These are phyloP conservation scores for Pelargonium fulgidum DNA, from an alignment of 441 rosid species.

Conservation along the genomic window DNA sequence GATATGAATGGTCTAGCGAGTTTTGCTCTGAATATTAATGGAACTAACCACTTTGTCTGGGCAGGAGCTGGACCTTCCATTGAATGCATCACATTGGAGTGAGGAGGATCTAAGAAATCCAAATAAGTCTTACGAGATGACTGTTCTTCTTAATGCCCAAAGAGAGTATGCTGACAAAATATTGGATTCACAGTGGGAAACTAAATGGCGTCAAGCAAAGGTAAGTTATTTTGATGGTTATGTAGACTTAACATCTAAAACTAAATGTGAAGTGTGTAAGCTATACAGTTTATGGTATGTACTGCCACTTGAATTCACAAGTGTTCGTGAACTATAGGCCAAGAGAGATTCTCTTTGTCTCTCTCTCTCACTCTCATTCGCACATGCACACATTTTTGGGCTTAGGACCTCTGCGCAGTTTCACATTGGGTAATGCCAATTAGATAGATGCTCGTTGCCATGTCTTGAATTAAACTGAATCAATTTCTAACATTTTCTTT, in stretches of 20 bases:
- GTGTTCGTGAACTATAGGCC: too few relatives aligned
- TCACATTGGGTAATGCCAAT: too few relatives aligned
- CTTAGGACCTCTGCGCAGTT: too few relatives aligned
- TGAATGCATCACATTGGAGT: constrained; percentile 73
- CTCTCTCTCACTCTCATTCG: too few relatives aligned
- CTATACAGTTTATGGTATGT: not conserved
- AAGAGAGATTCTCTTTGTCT: too few relatives aligned
- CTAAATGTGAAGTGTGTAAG: not conserved
- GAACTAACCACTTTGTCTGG: constrained; percentile 24
- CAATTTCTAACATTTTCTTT: too few relatives aligned
- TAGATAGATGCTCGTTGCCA: too few relatives aligned
- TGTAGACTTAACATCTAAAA: too few relatives aligned
- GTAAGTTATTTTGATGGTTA: constrained; percentile 21
- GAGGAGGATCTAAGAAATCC: constrained; percentile 82
- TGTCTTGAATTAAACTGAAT: too few relatives aligned
- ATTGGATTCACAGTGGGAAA: constrained; percentile 82
- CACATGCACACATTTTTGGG: too few relatives aligned
- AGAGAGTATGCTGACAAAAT: constrained; percentile 78
- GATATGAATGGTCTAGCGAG: not conserved
- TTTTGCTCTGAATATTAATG: constrained; percentile 7
- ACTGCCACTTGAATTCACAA: too few relatives aligned
- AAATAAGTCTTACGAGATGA: constrained; percentile 69
- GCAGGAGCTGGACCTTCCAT: constrained; percentile 77
- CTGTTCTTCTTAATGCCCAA: constrained; percentile 83
- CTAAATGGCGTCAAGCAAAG: constrained; percentile 86